phyloP scores from a whole-genome alignment of 1,284 basidiomycete genomes.

The Ceraceosorus guamensis region DNA sequence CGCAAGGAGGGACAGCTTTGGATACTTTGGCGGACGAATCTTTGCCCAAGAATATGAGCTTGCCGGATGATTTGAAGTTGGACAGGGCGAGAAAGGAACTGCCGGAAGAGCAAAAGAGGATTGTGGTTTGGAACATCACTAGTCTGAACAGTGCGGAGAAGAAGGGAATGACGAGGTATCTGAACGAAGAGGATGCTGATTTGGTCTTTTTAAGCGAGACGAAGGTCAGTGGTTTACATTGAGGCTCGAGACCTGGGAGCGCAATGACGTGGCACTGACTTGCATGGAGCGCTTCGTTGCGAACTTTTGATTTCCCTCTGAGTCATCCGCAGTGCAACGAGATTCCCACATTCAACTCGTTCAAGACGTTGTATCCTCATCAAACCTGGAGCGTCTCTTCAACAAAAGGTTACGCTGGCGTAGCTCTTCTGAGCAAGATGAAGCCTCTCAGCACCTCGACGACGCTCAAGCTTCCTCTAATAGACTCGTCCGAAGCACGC shows the following conservation, averaged over 20 bases:
- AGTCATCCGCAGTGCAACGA: constrained; percentile 17
- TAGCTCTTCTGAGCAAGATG: constrained; percentile 70
- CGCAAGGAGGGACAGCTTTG: background rate
- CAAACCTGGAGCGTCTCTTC: constrained; percentile 45
- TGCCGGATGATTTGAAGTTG: constrained; percentile 5
- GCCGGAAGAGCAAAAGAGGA: constrained; percentile 17
- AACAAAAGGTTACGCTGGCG: constrained; percentile 58
- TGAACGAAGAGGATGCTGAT: constrained; percentile 43
- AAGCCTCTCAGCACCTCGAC: constrained; percentile 55
- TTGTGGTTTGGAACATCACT: constrained; percentile 43
- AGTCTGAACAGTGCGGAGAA: constrained; percentile 33
- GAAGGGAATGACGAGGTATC: constrained; percentile 42
- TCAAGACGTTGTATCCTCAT: constrained; percentile 34
- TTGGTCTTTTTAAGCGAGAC: constrained; percentile 42
- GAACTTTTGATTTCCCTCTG: background rate
- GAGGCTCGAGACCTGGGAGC: background rate
- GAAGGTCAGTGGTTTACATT: constrained; percentile 20
- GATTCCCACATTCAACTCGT: constrained; percentile 27
- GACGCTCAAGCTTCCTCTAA: no score
- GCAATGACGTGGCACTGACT: background rate
- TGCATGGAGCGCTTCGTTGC: no score
- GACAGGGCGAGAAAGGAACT: constrained; percentile 6
- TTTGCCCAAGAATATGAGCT: constrained; percentile 14
- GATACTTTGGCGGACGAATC: constrained; percentile 8
- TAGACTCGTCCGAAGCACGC: no score